These are phyloP conservation scores for Podaxis sp. DNA, from an alignment of 768 basidiomycete genomes.

Conservation along the genomic window DNA sequence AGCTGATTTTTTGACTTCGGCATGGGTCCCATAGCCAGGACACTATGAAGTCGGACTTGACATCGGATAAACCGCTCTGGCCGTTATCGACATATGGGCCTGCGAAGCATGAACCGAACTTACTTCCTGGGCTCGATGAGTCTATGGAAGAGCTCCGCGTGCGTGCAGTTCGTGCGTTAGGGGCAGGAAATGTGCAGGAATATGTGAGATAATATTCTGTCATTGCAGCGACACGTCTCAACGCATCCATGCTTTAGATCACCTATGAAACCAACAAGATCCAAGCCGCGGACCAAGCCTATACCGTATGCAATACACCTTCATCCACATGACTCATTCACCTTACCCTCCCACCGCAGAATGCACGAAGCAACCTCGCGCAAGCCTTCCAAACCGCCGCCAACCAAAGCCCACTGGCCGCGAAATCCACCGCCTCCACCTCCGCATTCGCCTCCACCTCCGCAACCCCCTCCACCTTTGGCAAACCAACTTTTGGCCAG, in stretches of 20 bases:
- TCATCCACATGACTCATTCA: background rate
- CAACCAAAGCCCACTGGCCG: conserved; percentile 16
- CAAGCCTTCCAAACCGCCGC: conserved; percentile 44
- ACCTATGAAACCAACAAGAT: conserved; percentile 60
- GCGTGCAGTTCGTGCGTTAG: conserved; percentile 56
- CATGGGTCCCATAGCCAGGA: conserved; percentile 48
- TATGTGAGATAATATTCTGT: conserved; percentile 55
- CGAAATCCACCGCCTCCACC: background rate
- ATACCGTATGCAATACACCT: conserved; percentile 29
- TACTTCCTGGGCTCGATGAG: conserved; percentile 68
- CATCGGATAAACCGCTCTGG: conserved; percentile 74
- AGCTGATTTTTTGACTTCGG: background rate
- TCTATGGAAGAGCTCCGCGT: conserved; percentile 79
- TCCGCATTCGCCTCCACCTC: conserved; percentile 10
- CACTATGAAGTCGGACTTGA: conserved; percentile 63
- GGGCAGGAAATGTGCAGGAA: conserved; percentile 54
- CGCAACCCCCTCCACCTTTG: background rate
- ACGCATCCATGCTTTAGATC: conserved; percentile 28
- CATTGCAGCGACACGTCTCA: background rate
- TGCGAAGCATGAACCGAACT: conserved; percentile 67
- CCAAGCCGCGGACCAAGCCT: conserved; percentile 49
- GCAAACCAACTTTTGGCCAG: conserved; percentile 22
- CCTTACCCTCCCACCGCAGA: conserved; percentile 26
- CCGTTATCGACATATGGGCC: conserved; percentile 78
- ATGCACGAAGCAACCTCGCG: conserved; percentile 46